Evolutionary conservation across 306 rosid species (phyloP).

Genomic region (Abrus pulchellus): DNA sequence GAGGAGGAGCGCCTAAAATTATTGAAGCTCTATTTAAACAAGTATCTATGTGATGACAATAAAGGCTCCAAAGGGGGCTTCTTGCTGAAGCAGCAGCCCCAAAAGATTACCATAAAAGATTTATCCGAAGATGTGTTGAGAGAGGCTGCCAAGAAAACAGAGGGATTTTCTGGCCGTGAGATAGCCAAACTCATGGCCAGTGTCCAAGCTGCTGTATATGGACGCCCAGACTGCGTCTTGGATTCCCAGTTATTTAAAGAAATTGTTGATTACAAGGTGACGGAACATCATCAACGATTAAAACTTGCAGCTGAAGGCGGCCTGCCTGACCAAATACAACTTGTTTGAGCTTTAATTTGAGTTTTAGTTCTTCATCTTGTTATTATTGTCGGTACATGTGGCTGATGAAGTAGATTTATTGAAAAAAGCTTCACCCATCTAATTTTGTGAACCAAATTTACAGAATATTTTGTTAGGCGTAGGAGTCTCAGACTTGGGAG

Average conservation of each 20-base stretch:
- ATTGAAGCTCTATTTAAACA: conserved; percentile 82
- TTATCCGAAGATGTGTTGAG: conserved; percentile 72
- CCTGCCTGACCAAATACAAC: conserved; percentile 49
- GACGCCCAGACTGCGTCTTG: conserved; percentile 85
- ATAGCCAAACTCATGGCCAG: conserved; percentile 95
- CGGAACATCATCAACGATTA: conserved; percentile 88
- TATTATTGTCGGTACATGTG: conserved; percentile 11
- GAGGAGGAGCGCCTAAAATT: conserved; percentile 90
- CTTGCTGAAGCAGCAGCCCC: conserved; percentile 64
- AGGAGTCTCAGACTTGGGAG: conserved; percentile 10
- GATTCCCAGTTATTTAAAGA: conserved; percentile 79
- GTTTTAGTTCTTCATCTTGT: conserved; percentile 18
- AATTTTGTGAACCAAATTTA: conserved; percentile 24
- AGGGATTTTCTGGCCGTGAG: conserved; percentile 98
- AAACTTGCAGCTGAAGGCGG: conserved; percentile 88
- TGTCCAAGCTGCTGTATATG: conserved; percentile 98
- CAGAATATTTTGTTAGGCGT: neutral
- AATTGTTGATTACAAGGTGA: conserved; percentile 91
- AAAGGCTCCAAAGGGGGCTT: conserved; percentile 59
- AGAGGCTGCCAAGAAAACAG: conserved; percentile 86
- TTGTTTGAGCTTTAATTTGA: conserved; percentile 8
- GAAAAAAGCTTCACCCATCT: neutral
- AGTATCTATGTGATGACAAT: conserved; percentile 68
- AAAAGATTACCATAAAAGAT: conserved; percentile 68
- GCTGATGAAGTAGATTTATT: conserved; percentile 34